Base-by-base conservation (phyloP, 2,329 filamentous ascomycete species). In the Pleoardoris graminearum region DNA sequence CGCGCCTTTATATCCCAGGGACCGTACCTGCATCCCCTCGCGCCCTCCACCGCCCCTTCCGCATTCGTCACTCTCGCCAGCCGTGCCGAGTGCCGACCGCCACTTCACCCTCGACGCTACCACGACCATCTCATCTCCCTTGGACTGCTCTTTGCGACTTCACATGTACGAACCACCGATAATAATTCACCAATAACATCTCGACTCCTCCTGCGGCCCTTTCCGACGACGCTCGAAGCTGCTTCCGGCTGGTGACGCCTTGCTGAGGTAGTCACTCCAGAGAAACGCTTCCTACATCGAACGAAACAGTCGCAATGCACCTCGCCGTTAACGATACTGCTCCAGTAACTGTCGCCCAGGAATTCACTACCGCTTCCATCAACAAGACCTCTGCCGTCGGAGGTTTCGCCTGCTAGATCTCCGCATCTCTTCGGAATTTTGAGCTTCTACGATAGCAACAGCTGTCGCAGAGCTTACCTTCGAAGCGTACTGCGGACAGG, bases 311-410 rank as follows among this genome's bases (percentile, higher is more conserved):
- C 72, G 71, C 63, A 63, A 75, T 75, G 73, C 61, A 63, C 65
- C 62, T 50, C 32, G 29, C 61, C 62, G 61, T 62, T 57, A 60
- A 62, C 62, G 57, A 61, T 57, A 60, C 59, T 63, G 65, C 72
- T 73, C 70, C 73, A 74, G 73, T 75, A 73, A 74, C 64, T 69
- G 72, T 74, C 72, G 68, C 72, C 72, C 73, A 73, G 70, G 66
- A 65, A 61, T 70, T 66, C 69, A 64, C 48, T 52, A 54, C 57
- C 50, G 48, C 57, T 64, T 62, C 60, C 58, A 61, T 60, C 68
- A 71, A 70, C 72, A 75, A 75, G 71, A 62, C 70, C 69, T 73
- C 71, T 65, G 54, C 57, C 58, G 60, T 60, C 53, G 66, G 62
- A 73, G 67, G 63, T 61, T 65, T 68, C 62, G 62, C 65, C 64